Base-by-base conservation (phyloP, 495 filamentous ascomycete genomes). In the Symbiotaphrina buchneri region DNA sequence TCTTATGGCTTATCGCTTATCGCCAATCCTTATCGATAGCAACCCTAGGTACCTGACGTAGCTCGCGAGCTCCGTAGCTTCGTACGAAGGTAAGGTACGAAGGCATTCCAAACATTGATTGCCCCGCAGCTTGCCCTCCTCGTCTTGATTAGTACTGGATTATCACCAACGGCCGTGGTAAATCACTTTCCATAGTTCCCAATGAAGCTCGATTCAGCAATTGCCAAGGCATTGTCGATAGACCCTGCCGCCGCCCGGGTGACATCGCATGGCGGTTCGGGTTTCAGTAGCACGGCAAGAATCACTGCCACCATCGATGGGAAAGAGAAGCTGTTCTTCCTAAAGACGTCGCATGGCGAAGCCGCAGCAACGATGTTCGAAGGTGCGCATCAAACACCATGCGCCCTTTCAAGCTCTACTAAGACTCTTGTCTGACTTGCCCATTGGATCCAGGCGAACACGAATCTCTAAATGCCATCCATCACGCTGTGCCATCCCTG, bases 391-490 rank as follows among this genome's bases (percentile, higher is more conserved):
- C 18, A 2, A n/a, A 23, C 27, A 16, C 23, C 18, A 20, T 17
- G 13, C 2, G 24, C 10, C 3, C 8, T 18, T 7, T 8, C 10
- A 6, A 11, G 10, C 22, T 17, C 16, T 14, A 5, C 15, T 36
- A 11, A 6, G 13, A 32, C 16, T 21, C 25, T 37, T 5, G 18
- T 10, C 36, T 34, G 14, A 39, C 28, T 39, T 20, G 36, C 18
- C 30, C 14, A 11, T 23, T 29, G 18, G 10, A 30, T 30, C 6
- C 29, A 55, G 79, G 83, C 20, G 84, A 94, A 55, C 74, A 77
- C 49, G 61, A 64, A 29, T 87, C 78, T 11, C 67, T 92, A 31
- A 81, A 82, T 44, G 76, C 80, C 18, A 72, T 92, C 46, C 66
- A 78, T 43, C 33, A 49, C 35, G 54, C 59, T 11, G 70, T 82